Evolutionary conservation across 2,329 filamentous ascomycete genomes (phyloP).

Genomic region (Diaporthe australafricana): DNA sequence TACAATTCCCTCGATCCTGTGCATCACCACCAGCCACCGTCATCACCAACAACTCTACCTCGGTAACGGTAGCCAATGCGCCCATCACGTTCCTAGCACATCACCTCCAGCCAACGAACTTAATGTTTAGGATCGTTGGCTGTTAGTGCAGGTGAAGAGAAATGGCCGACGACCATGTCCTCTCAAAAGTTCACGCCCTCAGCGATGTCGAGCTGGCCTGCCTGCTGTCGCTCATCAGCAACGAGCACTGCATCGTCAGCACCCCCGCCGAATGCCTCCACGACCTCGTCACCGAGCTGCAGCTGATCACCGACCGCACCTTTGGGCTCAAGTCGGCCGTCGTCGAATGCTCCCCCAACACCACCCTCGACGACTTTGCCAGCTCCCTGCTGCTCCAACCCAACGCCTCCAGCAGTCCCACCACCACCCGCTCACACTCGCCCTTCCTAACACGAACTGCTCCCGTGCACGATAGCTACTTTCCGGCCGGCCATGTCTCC

Average conservation of each 20-base stretch:
- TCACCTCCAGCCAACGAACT: slow-evolving; percentile 1
- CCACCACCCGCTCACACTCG: slow-evolving; percentile 40
- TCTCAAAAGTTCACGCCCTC: slow-evolving; percentile 79
- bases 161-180: slow-evolving; percentile 73
- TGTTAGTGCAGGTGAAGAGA: slow-evolving; percentile 38
- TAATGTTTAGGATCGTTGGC: slow-evolving; percentile 28
- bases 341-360: slow-evolving; percentile 78
- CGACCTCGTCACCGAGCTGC: slow-evolving; percentile 79
- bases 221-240: slow-evolving; percentile 82
- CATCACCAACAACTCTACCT: neutral
- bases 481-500: slow-evolving; percentile 36
- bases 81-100: neutral
- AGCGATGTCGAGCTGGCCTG: slow-evolving; percentile 90
- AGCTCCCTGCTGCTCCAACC: slow-evolving; percentile 70
- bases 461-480: slow-evolving; percentile 41
- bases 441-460: slow-evolving; percentile 34
- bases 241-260: slow-evolving; percentile 91
- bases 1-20: neutral
- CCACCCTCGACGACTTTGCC: slow-evolving; percentile 85
- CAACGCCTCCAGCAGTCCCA: slow-evolving; percentile 54
- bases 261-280: slow-evolving; percentile 72
- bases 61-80: neutral
- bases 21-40: slow-evolving; percentile 9
- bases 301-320: slow-evolving; percentile 74
- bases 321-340: slow-evolving; percentile 80